Base-by-base conservation (phyloP, 176 grass and related monocot species). In the Carex scoparia region DNA sequence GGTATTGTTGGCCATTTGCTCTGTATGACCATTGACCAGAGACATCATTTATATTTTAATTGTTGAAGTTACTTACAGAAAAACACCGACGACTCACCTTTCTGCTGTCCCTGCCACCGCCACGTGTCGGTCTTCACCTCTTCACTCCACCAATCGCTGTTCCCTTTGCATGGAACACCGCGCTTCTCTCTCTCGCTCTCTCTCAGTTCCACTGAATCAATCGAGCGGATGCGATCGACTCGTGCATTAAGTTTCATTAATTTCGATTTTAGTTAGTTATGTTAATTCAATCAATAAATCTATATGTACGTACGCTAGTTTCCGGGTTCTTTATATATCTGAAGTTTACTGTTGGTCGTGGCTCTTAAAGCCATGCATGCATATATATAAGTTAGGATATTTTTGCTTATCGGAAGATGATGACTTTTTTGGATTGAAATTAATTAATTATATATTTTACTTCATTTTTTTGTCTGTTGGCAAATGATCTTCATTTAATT, bases 101-200 rank as follows among this genome's bases (percentile, higher is more conserved):
- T 80, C 14, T 38, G 4, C 27, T 54, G 46, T 12, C 71, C 10
- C 11, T 79, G 15, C 30, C 14, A 35, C 54, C 56, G 16, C 28
- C 79, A 82, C 35, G 61, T 64, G 79, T 82, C 37, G 27, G 55
- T 54, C 10, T 28, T 38, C 38, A 82, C 61, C 80, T 82, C 61
- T 11, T 82, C 28, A 5, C 31, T 82, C n/a, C 16, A 27, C 61
- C 80, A 82, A 82, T 82, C 59, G 10, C 10, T 81, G 59, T 63
- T n/a, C 59, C 10, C 80, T 57, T 81, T 46, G 56, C 57, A 81
- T 13, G n/a, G 48, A 79, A 32, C 13, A 77, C 33, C 15, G 48
- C 7, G 72, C 42, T 11, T 49, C 72, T 74, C 35, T 74, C 48
- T 79, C 51, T 35, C 53, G 32, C 51, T 59, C 51, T 57, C 51